Base-by-base conservation (phyloP, 176 grass and related monocot genomes). In the Oryza coarctata region DNA sequence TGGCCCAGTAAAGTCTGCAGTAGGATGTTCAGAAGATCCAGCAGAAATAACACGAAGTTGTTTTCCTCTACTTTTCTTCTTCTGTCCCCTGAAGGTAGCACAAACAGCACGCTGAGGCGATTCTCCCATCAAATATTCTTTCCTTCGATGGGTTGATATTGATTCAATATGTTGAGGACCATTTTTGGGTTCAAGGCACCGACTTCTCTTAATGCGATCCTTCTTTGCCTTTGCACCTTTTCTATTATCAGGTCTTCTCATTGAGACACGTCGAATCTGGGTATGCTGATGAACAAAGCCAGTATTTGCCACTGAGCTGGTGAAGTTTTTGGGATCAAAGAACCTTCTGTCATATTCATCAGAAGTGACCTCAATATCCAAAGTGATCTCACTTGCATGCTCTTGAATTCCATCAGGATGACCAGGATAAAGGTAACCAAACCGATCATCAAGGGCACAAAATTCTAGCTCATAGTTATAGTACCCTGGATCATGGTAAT, bases 1-100 rank as follows among this genome's bases (percentile, higher is more conserved):
- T 23, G 81, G 89, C 15, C 80, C 65, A 11, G 12, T 81, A 84
- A 84, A 91, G 65, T 80, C 22, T 65, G 76, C 17, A 20, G 18
- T 58, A 76, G 7, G 30, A 50, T n/a, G 12, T 67, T 73, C 47
- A 40, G 73, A 75, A 71, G 34, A 74, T 71, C 39, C 63, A 50
- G 60, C 38, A 75, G 55, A 76, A 66, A 34, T 72, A 72, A 15
- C 1, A 44, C 45, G 82, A n/a, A 15, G 20, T 49, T 83, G 75
- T 30, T 83, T 91, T 77, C 88, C 80, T 79, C 29, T 77, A 68
- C 43, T 68, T 45, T 26, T 86, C 64, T 76, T 91, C 57, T 84
- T 84, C 4, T 60, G 44, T 84, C n/a, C 50, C 45, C 31, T 84
- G 20, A 25, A 41, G 33, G 52, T 70, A 77, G 89, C 31, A 67